phyloP scores from a whole-genome alignment of 179 eudicot genomes.

The Nepenthes alata region DNA sequence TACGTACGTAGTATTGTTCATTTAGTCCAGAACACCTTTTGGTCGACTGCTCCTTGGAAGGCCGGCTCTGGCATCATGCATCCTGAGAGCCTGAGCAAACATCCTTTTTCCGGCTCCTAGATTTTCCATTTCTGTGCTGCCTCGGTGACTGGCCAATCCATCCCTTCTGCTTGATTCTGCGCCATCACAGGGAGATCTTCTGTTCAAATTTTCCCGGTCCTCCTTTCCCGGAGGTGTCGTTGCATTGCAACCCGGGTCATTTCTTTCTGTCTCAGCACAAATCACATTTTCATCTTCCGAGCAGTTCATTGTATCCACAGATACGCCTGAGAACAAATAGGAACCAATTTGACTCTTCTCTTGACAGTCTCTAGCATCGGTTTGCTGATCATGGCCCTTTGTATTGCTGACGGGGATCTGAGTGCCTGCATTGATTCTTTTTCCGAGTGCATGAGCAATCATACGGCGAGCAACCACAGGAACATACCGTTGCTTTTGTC shows the following conservation, averaged over 20 bases:
- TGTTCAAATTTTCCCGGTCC: slow-evolving; percentile 2
- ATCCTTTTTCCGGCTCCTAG: slow-evolving; percentile 88
- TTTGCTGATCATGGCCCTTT: slow-evolving; percentile 10
- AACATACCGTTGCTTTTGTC: slow-evolving; percentile 48
- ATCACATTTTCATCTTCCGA: slow-evolving; percentile 2
- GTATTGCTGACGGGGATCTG: slow-evolving; percentile 10
- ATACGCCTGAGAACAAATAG: slow-evolving; percentile 11
- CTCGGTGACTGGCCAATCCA: slow-evolving; percentile 17
- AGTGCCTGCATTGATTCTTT: slow-evolving; percentile 29
- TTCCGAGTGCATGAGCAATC: slow-evolving; percentile 93
- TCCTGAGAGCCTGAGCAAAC: slow-evolving; percentile 76
- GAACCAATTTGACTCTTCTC: slow-evolving; percentile 15
- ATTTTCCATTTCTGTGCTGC: slow-evolving; percentile 46
- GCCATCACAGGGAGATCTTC: slow-evolving; percentile 8
- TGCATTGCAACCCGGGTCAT: slow-evolving; percentile 3
- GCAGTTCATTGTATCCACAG: neutral
- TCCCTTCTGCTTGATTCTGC: slow-evolving; percentile 14
- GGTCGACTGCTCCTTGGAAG: slow-evolving; percentile 13
- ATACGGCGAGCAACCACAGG: slow-evolving; percentile 94
- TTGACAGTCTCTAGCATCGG: slow-evolving; percentile 14
- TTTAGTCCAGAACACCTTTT: slow-evolving; percentile 8
- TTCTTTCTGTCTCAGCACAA: slow-evolving; percentile 4
- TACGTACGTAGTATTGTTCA: too few relatives aligned
- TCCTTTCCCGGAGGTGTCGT: slow-evolving; percentile 8
- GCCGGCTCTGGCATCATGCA: slow-evolving; percentile 30